Evolutionary conservation across 176 grass and related monocot species (phyloP).

Genomic region (maize (Zea mays)): Zm-B73-REFERENCE-NAM-5.0 NC_050099.1:91333001-91333500

Average conservation of each 20-base stretch:
- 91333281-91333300: constrained; percentile 61
- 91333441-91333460: constrained; percentile 22
- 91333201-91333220: constrained; percentile 9
- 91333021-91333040: not conserved
- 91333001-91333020: constrained; percentile 57
- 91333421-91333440: too few relatives aligned
- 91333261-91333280: constrained; percentile 57
- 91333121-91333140: constrained; percentile 91
- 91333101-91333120: constrained; percentile 90
- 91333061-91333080: constrained; percentile 77
- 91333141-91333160: constrained; percentile 72
- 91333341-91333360: constrained; percentile 88
- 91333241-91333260: not conserved
- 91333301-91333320: constrained; percentile 91
- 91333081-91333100: constrained; percentile 79
- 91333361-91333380: constrained; percentile 69
- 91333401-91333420: not conserved
- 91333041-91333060: constrained; percentile 46
- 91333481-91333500: constrained; percentile 90
- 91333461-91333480: constrained; percentile 74
- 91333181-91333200: constrained; percentile 49
- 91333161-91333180: constrained; percentile 63
- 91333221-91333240: too few relatives aligned
- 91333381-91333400: not conserved
- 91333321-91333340: constrained; percentile 76